A percentile compares a stretch with the other conserved stretches of the same genome.
phyloP scores from a whole-genome alignment of 2,329 filamentous ascomycete genomes.

The Plectosphaerella plurivora region DNA sequence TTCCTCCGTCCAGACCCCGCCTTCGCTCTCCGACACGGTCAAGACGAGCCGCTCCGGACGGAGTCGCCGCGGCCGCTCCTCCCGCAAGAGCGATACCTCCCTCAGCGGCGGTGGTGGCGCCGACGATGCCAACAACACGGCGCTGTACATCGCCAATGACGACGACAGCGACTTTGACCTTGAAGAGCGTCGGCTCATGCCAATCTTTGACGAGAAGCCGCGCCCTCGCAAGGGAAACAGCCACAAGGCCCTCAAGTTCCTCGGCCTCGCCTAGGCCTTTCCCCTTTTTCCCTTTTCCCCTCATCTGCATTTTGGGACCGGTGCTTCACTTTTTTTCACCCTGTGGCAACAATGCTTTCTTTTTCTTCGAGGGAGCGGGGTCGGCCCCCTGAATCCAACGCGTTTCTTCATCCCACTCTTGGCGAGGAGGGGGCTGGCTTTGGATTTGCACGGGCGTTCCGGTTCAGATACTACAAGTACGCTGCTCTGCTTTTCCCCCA shows the following conservation, averaged over 20 bases:
- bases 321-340: too few species aligned
- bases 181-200: conserved; percentile 50
- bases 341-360: too few species aligned
- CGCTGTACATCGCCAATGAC: conserved; percentile 25
- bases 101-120: background rate
- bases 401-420: too few species aligned
- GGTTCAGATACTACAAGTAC: too few species aligned
- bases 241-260: conserved; percentile 49
- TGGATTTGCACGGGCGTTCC: background rate
- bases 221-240: conserved; percentile 34
- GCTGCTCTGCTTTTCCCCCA: background rate
- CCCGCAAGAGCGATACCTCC: conserved; percentile 4
- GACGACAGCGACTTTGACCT: conserved; percentile 38
- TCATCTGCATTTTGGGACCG: too few species aligned
- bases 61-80: conserved; percentile 24
- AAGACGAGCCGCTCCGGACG: conserved; percentile 22
- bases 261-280: conserved; percentile 36
- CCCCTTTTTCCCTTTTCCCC: too few species aligned
- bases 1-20: conserved; percentile 15
- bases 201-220: conserved; percentile 35
- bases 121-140: conserved; percentile 6
- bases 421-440: too few species aligned
- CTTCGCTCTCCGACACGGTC: conserved; percentile 28
- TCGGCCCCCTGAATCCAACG: too few species aligned
- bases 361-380: too few species aligned